A percentile compares a stretch with the other conserved stretches of the same genome.
Evolutionary conservation across 164 flowering plant species (phyloP).

Genomic region (Vitis rupestris): DNA sequence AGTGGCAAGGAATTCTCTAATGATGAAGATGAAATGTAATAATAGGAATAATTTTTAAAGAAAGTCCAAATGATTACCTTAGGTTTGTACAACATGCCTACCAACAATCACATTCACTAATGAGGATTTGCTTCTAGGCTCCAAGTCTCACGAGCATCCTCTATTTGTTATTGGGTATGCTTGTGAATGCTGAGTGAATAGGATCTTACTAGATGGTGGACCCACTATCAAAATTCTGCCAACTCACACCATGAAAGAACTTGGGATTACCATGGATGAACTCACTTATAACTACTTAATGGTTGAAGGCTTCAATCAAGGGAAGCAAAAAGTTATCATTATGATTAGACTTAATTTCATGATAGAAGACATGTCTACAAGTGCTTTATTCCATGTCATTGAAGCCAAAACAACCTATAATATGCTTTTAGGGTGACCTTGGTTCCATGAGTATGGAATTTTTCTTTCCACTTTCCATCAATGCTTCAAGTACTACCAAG

Average conservation of each 20-base stretch:
- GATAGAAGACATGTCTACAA: not conserved
- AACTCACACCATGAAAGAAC: too few relatives aligned
- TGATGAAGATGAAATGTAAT: too few relatives aligned
- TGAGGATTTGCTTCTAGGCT: not conserved
- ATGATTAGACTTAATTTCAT: not conserved
- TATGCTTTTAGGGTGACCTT: conserved; percentile 5
- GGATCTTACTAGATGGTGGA: too few relatives aligned
- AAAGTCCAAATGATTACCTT: too few relatives aligned
- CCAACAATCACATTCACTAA: too few relatives aligned
- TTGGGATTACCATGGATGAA: too few relatives aligned
- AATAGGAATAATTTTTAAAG: too few relatives aligned
- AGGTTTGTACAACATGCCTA: too few relatives aligned
- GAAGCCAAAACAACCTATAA: conserved; percentile 8
- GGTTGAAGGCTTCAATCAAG: conserved; percentile 7
- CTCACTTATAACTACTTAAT: not conserved
- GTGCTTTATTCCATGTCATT: conserved; percentile 7
- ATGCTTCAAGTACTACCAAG: conserved; percentile 7
- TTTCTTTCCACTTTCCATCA: not conserved
- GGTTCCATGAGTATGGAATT: conserved; percentile 10
- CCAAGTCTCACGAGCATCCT: not conserved
- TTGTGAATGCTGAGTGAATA: not conserved
- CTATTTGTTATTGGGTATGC: not conserved
- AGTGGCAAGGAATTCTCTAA: too few relatives aligned
- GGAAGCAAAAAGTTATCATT: not conserved
- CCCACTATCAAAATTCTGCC: too few relatives aligned